Conservation (phyloP, 2,329 filamentous ascomycete species). For the Ceratocystis variospora region DNA sequence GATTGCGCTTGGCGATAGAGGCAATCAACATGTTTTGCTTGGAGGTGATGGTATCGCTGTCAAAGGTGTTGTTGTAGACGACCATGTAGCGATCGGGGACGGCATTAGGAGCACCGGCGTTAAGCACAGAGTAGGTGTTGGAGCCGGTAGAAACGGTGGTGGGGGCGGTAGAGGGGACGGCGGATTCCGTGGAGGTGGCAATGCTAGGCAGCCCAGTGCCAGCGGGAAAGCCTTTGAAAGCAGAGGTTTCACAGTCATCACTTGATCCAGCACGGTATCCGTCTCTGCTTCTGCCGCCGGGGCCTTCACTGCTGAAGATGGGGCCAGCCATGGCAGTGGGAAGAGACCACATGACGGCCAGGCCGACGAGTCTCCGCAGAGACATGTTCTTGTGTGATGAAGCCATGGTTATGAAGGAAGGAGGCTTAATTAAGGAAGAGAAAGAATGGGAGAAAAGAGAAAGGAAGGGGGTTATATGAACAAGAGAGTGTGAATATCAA, state of each 20-base stretch:
- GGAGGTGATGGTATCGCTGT: constrained; percentile 34
- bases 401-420: constrained; percentile 21
- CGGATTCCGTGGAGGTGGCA: constrained; percentile 30
- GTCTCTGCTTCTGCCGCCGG: not conserved
- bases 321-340: constrained; percentile 23
- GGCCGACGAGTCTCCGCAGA: constrained; percentile 18
- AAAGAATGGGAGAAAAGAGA: not conserved
- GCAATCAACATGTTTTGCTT: constrained; percentile 37
- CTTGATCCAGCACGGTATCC: too few relatives aligned
- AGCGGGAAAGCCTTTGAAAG: not conserved
- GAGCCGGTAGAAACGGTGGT: constrained; percentile 24
- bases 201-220: constrained; percentile 32
- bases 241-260: not conserved
- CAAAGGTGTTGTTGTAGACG: constrained; percentile 45
- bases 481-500: constrained; percentile 6
- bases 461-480: not conserved
- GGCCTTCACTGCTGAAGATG: constrained; percentile 20
- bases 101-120: constrained; percentile 34
- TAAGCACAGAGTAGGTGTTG: constrained; percentile 34
- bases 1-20: constrained; percentile 42
- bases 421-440: not conserved
- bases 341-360: constrained; percentile 22
- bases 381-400: constrained; percentile 13
- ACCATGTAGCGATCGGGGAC: constrained; percentile 49
- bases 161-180: constrained; percentile 21